Evolutionary conservation across 305 asterid species (phyloP).

Genomic region (Solanum hybrid): DNA sequence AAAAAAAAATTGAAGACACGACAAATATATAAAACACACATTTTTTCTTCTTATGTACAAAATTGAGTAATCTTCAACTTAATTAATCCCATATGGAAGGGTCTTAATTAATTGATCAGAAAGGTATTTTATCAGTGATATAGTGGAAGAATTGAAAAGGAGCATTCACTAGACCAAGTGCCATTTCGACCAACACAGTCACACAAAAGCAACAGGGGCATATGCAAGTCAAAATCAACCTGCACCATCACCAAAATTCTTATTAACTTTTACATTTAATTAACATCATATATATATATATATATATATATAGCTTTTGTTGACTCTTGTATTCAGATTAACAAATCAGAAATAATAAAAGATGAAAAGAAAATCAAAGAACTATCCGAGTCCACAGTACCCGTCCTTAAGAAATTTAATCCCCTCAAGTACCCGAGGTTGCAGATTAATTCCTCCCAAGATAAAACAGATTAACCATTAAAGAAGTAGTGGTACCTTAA

Average conservation of each 20-base stretch:
- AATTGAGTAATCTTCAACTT: background rate
- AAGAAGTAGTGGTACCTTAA: too few species aligned
- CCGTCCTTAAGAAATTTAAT: too few species aligned
- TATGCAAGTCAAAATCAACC: background rate
- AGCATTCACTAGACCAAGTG: background rate
- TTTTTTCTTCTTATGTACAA: background rate
- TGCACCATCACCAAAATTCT: background rate
- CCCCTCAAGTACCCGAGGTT: too few species aligned
- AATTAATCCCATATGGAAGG: background rate
- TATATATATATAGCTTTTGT: too few species aligned
- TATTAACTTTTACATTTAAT: background rate
- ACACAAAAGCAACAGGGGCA: conserved; percentile 2
- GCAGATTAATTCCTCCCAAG: too few species aligned
- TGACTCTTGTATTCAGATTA: too few species aligned
- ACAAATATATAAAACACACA: background rate
- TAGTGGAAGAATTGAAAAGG: background rate
- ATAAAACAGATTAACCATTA: too few species aligned
- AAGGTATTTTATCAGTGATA: background rate
- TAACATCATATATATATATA: background rate
- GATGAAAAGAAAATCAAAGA: too few species aligned
- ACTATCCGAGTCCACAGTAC: too few species aligned
- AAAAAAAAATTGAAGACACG: background rate
- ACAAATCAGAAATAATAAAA: too few species aligned
- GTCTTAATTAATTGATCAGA: background rate
- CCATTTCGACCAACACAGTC: background rate